These are phyloP conservation scores for Irpex sp. DNA, from an alignment of 1,284 basidiomycete genomes.

Conservation along the genomic window DNA sequence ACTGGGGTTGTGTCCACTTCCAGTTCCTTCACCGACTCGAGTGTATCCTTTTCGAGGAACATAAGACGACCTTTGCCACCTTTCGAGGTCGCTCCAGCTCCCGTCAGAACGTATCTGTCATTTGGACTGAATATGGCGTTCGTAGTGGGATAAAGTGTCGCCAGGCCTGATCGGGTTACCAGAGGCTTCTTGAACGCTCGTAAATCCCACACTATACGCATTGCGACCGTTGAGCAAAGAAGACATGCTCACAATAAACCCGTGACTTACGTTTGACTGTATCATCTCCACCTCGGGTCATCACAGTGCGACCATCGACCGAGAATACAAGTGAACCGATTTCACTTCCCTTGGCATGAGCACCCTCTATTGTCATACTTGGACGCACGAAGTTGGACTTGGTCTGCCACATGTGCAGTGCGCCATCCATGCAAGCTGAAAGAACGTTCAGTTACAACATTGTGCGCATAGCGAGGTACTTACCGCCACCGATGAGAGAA, in stretches of 20 bases:
- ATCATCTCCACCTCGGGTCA: constrained; percentile 88
- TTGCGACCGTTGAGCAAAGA: neutral
- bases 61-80: constrained; percentile 68
- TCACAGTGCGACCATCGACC: constrained; percentile 74
- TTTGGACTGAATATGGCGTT: constrained; percentile 93
- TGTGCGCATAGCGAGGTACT: constrained; percentile 22
- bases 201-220: constrained; percentile 82
- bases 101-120: constrained; percentile 82
- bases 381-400: constrained; percentile 89
- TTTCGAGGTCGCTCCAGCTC: constrained; percentile 60
- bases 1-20: constrained; percentile 78
- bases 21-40: constrained; percentile 61
- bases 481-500: constrained; percentile 80
- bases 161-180: constrained; percentile 53
- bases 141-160: constrained; percentile 84
- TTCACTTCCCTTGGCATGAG: constrained; percentile 79
- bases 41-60: constrained; percentile 63
- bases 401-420: constrained; percentile 91
- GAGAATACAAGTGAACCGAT: constrained; percentile 84
- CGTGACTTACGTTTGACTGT: constrained; percentile 82
- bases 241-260: constrained; percentile 3
- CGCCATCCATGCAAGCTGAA: constrained; percentile 86
- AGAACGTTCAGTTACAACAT: neutral
- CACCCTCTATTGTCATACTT: constrained; percentile 77
- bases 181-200: constrained; percentile 85